These are phyloP conservation scores for Solanum megistacrolobum DNA, from an alignment of 257 asterid species.

Conservation along the genomic window DNA sequence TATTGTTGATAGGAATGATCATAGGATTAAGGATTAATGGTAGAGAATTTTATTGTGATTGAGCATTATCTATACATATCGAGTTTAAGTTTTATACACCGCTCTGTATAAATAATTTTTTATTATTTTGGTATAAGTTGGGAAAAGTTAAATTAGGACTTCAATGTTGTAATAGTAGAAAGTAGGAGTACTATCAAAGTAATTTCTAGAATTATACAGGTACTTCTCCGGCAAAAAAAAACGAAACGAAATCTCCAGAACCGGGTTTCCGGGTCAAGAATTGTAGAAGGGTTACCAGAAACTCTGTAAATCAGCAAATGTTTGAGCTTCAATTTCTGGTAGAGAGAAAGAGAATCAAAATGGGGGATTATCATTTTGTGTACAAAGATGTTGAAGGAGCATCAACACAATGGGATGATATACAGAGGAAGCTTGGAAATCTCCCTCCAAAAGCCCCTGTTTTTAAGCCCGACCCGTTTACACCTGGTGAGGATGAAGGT, in stretches of 20 bases:
- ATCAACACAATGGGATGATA: slow-evolving; percentile 94
- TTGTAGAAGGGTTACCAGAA: neutral
- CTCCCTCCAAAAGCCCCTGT: slow-evolving; percentile 60
- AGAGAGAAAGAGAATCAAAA: slow-evolving; percentile 2
- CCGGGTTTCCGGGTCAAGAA: neutral
- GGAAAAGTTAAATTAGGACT: no score
- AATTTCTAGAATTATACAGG: neutral
- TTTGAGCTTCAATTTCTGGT: neutral
- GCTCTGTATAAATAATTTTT: no score
- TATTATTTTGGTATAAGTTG: no score
- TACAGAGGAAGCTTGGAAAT: slow-evolving; percentile 81
- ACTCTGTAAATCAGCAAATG: neutral
- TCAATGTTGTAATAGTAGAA: neutral
- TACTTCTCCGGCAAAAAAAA: neutral
- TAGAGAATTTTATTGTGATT: neutral
- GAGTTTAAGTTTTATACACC: neutral
- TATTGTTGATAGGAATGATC: neutral
- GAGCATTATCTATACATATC: neutral
- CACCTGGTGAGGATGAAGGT: slow-evolving; percentile 55
- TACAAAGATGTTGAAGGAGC: slow-evolving; percentile 94
- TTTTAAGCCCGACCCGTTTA: slow-evolving; percentile 68
- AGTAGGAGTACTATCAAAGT: neutral
- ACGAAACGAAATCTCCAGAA: no score
- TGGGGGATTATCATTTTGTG: slow-evolving; percentile 88
- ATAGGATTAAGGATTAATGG: neutral